phyloP scores from a whole-genome alignment of 2,329 filamentous ascomycete genomes.

The Trichophyton schoenleinii region DNA sequence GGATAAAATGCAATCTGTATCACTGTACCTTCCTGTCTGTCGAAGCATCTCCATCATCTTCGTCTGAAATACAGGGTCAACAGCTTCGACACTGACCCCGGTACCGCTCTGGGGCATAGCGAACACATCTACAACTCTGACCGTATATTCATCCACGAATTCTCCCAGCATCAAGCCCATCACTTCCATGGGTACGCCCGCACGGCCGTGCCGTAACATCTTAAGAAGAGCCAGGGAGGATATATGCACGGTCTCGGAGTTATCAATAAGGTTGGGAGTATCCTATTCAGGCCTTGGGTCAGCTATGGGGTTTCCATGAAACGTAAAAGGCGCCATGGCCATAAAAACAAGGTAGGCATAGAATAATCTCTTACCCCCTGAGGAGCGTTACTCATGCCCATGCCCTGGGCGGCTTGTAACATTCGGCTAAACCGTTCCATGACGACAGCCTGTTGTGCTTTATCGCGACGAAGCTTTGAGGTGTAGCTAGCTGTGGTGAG shows the following conservation, averaged over 20 bases:
- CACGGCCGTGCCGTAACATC: constrained; percentile 95
- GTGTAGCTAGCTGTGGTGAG: background rate
- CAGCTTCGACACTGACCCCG: constrained; percentile 93
- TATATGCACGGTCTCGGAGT: constrained; percentile 98
- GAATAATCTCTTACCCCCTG: constrained; percentile 26
- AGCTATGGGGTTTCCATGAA: background rate
- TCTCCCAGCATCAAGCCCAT: constrained; percentile 99
- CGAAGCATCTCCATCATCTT: constrained; percentile 99
- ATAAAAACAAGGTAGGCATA: background rate
- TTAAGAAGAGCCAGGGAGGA: constrained; percentile 93
- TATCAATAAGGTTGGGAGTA: constrained; percentile 84
- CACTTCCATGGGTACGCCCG: constrained; percentile 98
- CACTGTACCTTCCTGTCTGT: constrained; percentile 75
- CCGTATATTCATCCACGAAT: constrained; percentile 98
- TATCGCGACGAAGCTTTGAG: background rate
- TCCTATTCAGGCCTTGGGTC: constrained; percentile 44
- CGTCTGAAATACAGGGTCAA: constrained; percentile 96
- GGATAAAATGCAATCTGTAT: constrained; percentile 15
- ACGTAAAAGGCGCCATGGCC: background rate
- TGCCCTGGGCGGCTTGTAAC: constrained; percentile 59
- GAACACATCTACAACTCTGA: constrained; percentile 95
- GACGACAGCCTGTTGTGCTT: constrained; percentile 15
- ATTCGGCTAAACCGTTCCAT: constrained; percentile 93
- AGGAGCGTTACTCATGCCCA: constrained; percentile 33
- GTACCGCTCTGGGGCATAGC: constrained; percentile 99